Evolutionary conservation across 1,139 yeast genomes (phyloP).

Genomic region (Candida mesenterica): DNA sequence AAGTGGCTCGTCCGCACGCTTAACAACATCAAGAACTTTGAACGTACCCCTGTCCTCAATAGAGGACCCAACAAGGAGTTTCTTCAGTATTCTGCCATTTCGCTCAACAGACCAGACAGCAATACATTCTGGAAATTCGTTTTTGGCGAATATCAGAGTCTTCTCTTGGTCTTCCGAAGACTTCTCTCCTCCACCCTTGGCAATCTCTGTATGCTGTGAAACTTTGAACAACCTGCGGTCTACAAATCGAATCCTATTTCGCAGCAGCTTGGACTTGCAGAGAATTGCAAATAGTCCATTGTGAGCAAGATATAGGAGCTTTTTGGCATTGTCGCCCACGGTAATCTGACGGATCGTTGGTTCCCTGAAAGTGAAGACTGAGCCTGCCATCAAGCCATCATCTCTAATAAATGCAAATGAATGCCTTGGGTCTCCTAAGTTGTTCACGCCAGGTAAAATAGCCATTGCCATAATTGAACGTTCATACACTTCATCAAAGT

Average conservation of each 20-base stretch:
- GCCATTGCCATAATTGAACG: constrained; percentile 16
- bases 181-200: constrained; percentile 18
- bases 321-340: constrained; percentile 38
- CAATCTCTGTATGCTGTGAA: constrained; percentile 10
- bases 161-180: constrained; percentile 10
- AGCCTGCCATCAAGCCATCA: constrained; percentile 47
- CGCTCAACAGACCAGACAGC: constrained; percentile 36
- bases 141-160: constrained; percentile 23
- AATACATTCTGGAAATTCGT: constrained; percentile 38
- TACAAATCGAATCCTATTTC: constrained; percentile 28
- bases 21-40: constrained; percentile 41
- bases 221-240: constrained; percentile 31
- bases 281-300: constrained; percentile 35
- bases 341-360: constrained; percentile 33
- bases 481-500: constrained; percentile 38
- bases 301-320: constrained; percentile 14
- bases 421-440: constrained; percentile 8
- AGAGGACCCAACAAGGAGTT: constrained; percentile 43
- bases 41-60: constrained; percentile 30
- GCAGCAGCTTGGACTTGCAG: constrained; percentile 29
- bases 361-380: constrained; percentile 26
- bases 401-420: constrained; percentile 43
- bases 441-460: constrained; percentile 1
- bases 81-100: constrained; percentile 34
- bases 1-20: constrained; percentile 21